A percentile compares a stretch with the other conserved stretches of the same genome.
phyloP scores from a whole-genome alignment of 768 basidiomycete genomes.

The Termitomyces sp. region DNA sequence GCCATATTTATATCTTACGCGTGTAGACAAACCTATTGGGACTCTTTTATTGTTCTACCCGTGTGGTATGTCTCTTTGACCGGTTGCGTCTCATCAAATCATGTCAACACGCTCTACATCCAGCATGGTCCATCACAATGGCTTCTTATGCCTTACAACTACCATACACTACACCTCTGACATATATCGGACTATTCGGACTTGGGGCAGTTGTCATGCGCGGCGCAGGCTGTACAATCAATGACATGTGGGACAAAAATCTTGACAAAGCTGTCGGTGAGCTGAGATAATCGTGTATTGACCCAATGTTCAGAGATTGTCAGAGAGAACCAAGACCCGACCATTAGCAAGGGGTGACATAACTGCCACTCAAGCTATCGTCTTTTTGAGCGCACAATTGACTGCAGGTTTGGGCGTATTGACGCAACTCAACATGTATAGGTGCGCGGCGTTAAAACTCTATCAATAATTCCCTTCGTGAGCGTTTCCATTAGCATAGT shows the following conservation, averaged over 20 bases:
- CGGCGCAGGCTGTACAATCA: constrained; percentile 97
- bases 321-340: constrained; percentile 83
- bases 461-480: not conserved
- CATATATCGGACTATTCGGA: constrained; percentile 81
- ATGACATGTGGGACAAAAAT: constrained; percentile 97
- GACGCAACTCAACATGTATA: constrained; percentile 92
- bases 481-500: constrained; percentile 55
- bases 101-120: not conserved
- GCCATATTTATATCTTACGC: constrained; percentile 84
- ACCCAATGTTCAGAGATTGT: not conserved
- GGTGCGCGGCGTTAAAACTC: constrained; percentile 44
- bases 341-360: constrained; percentile 87
- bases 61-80: constrained; percentile 60
- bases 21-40: constrained; percentile 96
- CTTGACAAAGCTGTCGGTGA: constrained; percentile 90
- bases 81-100: not conserved
- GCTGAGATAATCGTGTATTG: constrained; percentile 11
- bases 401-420: constrained; percentile 80
- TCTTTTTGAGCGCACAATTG: constrained; percentile 81
- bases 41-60: constrained; percentile 90
- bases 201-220: constrained; percentile 93
- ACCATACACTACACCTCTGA: constrained; percentile 65
- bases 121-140: constrained; percentile 99
- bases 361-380: constrained; percentile 66
- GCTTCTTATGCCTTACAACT: constrained; percentile 76